Evolutionary conservation across 495 filamentous ascomycete genomes (phyloP).

Genomic region (Letharia columbiana): DNA sequence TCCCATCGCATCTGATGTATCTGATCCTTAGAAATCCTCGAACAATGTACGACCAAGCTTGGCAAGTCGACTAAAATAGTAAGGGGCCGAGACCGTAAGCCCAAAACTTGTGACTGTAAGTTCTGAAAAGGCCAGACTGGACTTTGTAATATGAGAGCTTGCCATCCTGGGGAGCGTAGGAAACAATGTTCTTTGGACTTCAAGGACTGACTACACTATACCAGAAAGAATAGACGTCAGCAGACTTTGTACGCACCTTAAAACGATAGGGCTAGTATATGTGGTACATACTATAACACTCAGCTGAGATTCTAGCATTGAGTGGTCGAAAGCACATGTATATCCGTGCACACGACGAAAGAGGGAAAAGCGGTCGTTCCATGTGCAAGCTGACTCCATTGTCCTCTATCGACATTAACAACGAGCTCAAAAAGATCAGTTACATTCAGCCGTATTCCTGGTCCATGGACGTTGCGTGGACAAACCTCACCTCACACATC

Average conservation of each 20-base stretch:
- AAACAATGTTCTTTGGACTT: conserved; percentile 11
- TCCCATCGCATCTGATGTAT: not conserved
- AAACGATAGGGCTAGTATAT: not conserved
- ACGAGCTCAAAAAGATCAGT: not conserved
- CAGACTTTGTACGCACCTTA: not conserved
- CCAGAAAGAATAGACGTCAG: not conserved
- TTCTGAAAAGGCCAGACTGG: conserved; percentile 10
- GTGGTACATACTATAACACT: conserved; percentile 1
- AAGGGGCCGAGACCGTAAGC: conserved; percentile 6
- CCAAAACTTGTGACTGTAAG: not conserved
- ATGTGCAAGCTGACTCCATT: conserved; percentile 3
- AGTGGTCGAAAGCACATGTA: conserved; percentile 1
- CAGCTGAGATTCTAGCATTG: conserved; percentile 7
- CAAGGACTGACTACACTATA: conserved; percentile 8
- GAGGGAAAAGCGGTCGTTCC: conserved; percentile 4
- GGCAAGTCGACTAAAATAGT: not conserved
- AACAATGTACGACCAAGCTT: conserved; percentile 3
- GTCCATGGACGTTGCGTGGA: not conserved
- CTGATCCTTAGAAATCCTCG: not conserved
- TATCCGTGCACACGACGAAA: conserved; percentile 7
- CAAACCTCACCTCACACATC: conserved; percentile 7
- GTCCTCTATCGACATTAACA: not conserved
- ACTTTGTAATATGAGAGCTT: not conserved
- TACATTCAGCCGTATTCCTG: not conserved
- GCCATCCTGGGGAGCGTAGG: conserved; percentile 6